These are phyloP conservation scores for Metschnikowia hibisci DNA, from an alignment of 805 yeast species.

Conservation along the genomic window DNA sequence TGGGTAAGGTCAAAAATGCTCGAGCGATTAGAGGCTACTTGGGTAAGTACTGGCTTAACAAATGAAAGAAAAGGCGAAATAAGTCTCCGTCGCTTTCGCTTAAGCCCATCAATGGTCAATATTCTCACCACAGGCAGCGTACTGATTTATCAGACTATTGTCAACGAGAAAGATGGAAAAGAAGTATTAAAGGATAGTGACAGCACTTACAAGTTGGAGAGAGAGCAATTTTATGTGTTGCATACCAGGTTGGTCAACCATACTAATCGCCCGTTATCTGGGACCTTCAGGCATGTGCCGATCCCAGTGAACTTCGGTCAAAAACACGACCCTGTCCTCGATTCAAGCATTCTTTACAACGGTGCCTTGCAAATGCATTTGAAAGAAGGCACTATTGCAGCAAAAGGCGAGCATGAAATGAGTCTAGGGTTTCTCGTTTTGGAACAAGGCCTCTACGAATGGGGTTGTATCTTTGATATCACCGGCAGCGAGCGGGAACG, in stretches of 20 bases:
- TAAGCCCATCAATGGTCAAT: conserved; percentile 58
- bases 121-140: conserved; percentile 49
- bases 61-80: conserved; percentile 48
- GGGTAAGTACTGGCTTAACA: conserved; percentile 44
- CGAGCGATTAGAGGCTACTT: conserved; percentile 54
- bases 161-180: conserved; percentile 10
- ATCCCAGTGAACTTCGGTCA: conserved; percentile 17
- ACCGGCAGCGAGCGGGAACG: conserved; percentile 17
- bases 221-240: conserved; percentile 52
- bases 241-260: conserved; percentile 49
- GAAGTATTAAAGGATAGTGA: conserved; percentile 24
- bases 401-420: conserved; percentile 41
- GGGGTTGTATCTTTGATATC: conserved; percentile 50
- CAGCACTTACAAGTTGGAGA: conserved; percentile 6
- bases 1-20: conserved; percentile 78
- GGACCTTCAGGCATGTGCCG: conserved; percentile 62
- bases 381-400: conserved; percentile 32
- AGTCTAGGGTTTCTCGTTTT: conserved; percentile 59
- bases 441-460: conserved; percentile 77
- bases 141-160: conserved; percentile 33
- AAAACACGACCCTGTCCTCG: conserved; percentile 29
- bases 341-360: conserved; percentile 60
- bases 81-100: conserved; percentile 62
- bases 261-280: conserved; percentile 39
- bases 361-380: conserved; percentile 66